A percentile compares a stretch with the other conserved stretches of the same genome.
Conservation (phyloP, 257 asterid genomes). For the Scutellaria baicalensis region DNA sequence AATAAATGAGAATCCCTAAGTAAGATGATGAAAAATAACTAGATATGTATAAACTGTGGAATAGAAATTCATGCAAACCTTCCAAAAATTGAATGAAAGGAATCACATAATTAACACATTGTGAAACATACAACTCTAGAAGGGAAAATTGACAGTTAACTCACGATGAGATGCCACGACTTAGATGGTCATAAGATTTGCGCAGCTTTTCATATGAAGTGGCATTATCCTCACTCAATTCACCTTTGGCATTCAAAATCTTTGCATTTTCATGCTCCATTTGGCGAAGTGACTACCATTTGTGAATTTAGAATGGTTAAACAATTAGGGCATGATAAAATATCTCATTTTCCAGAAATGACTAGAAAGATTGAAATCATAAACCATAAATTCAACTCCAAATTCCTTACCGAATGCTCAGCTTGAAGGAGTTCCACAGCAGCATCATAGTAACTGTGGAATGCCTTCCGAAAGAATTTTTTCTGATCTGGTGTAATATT, state of each 20-base stretch:
- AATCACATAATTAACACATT: not conserved
- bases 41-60: no score
- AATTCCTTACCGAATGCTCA: slow-evolving; percentile 81
- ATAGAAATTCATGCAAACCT: no score
- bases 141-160: slow-evolving; percentile 28
- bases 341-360: slow-evolving; percentile 2
- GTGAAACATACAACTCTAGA: slow-evolving; percentile 6
- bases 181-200: slow-evolving; percentile 80
- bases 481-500: slow-evolving; percentile 77
- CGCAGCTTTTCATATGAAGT: slow-evolving; percentile 86
- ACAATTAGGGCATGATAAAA: slow-evolving; percentile 1
- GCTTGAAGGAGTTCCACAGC: slow-evolving; percentile 80
- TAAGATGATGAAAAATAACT: no score
- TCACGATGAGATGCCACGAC: slow-evolving; percentile 92
- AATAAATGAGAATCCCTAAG: not conserved
- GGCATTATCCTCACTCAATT: slow-evolving; percentile 85
- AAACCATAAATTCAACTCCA: slow-evolving; percentile 6
- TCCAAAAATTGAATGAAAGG: not conserved
- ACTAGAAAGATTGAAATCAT: slow-evolving; percentile 6
- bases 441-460: slow-evolving; percentile 79
- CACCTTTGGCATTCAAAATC: slow-evolving; percentile 95
- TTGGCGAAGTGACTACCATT: slow-evolving; percentile 79
- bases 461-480: slow-evolving; percentile 68
- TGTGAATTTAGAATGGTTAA: slow-evolving; percentile 1
- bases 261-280: slow-evolving; percentile 97